Percentiles rank a stretch among this genome's conserved stretches.
phyloP scores from a whole-genome alignment of 2,329 filamentous ascomycete species.

The Dactylonectria macrodidyma region DNA sequence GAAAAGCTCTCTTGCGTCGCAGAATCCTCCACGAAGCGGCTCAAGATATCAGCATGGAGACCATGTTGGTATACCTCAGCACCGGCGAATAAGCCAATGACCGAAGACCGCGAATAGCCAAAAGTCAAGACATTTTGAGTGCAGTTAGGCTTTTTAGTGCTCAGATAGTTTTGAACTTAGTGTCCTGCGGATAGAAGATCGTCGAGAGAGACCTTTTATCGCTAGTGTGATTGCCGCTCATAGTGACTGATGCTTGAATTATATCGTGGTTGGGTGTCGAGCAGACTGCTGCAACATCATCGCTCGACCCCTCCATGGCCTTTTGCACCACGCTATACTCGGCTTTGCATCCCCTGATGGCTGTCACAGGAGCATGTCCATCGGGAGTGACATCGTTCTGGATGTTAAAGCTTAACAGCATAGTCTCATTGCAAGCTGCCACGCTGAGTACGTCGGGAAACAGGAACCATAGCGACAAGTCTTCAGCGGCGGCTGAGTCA shows the following conservation, averaged over 20 bases:
- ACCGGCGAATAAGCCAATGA: slow-evolving; percentile 41
- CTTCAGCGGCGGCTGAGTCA: slow-evolving; percentile 1
- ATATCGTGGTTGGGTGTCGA: slow-evolving; percentile 18
- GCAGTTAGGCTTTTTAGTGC: slow-evolving; percentile 30
- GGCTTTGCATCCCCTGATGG: background rate
- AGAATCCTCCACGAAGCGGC: slow-evolving; percentile 32
- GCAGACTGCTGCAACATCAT: slow-evolving; percentile 17
- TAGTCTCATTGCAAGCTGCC: background rate
- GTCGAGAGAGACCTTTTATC: slow-evolving; percentile 6
- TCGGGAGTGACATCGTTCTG: background rate
- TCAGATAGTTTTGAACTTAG: slow-evolving; percentile 19
- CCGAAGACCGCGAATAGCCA: slow-evolving; percentile 34
- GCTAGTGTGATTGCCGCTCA: slow-evolving; percentile 1
- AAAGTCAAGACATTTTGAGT: slow-evolving; percentile 31
- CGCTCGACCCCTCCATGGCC: slow-evolving; percentile 2
- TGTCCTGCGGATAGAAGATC: slow-evolving; percentile 17
- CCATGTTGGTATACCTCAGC: slow-evolving; percentile 43
- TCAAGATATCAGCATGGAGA: slow-evolving; percentile 32
- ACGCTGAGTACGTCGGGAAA: background rate
- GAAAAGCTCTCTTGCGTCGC: slow-evolving; percentile 30
- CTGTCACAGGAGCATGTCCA: background rate
- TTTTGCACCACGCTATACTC: background rate
- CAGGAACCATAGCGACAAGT: slow-evolving; percentile 11
- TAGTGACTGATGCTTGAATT: slow-evolving; percentile 10
- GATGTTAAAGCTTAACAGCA: background rate